These are phyloP conservation scores for Alopecurus myosuroides DNA, from an alignment of 176 grass and related monocot species.

Conservation along the genomic window DNA sequence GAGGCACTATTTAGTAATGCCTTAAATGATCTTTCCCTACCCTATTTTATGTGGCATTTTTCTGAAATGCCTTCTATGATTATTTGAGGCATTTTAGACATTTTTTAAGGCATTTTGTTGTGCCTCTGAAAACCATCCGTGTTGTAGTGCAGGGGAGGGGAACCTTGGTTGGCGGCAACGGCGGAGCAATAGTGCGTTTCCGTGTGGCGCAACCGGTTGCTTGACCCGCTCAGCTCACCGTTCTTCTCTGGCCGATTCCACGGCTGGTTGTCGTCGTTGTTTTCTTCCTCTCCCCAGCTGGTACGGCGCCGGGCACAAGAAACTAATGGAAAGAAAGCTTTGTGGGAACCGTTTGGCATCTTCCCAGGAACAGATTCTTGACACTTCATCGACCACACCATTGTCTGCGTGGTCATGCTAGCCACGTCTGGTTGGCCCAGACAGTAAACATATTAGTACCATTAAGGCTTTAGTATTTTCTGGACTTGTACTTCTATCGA, in stretches of 20 bases:
- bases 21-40: no score
- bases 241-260: background rate
- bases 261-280: background rate
- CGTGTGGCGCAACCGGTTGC: slow-evolving; percentile 21
- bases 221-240: slow-evolving; percentile 17
- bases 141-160: no score
- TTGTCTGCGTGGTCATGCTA: background rate
- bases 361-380: background rate
- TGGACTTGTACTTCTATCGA: background rate
- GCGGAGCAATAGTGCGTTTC: background rate
- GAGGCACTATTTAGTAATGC: no score
- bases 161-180: slow-evolving; percentile 3
- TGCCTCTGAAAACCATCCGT: no score
- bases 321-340: slow-evolving; percentile 15
- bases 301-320: slow-evolving; percentile 20
- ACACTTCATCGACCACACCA: background rate
- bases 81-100: no score
- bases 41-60: no score
- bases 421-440: background rate
- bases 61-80: no score
- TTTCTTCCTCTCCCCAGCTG: slow-evolving; percentile 6
- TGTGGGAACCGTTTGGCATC: slow-evolving; percentile 28
- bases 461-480: background rate
- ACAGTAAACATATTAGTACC: background rate
- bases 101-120: no score